Evolutionary conservation across 345 rosid genomes (phyloP).

Genomic region (Brassica napus): DNA sequence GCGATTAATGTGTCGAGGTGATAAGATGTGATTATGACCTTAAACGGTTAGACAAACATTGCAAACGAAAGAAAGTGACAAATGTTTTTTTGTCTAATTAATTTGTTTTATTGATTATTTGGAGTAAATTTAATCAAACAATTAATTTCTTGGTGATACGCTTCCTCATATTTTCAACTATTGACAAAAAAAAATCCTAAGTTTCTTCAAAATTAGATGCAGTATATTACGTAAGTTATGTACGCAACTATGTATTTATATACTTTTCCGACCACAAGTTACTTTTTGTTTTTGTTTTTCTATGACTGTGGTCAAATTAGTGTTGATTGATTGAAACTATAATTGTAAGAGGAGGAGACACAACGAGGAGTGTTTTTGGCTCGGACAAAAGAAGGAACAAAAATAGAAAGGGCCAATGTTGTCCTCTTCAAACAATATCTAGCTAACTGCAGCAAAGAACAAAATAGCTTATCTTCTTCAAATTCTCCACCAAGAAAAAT

Average conservation of each 20-base stretch:
- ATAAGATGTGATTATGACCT: slow-evolving; percentile 11
- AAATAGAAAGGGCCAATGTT: slow-evolving; percentile 42
- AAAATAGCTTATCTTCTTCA: slow-evolving; percentile 28
- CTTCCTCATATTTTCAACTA: slow-evolving; percentile 6
- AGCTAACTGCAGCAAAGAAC: slow-evolving; percentile 29
- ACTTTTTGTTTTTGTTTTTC: neutral
- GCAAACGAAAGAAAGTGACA: slow-evolving; percentile 26
- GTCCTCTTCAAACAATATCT: slow-evolving; percentile 35
- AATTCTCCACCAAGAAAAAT: slow-evolving; percentile 19
- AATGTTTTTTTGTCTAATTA: slow-evolving; percentile 4
- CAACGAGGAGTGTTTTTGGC: slow-evolving; percentile 33
- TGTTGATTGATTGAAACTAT: slow-evolving; percentile 32
- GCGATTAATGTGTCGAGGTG: neutral
- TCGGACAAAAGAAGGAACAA: slow-evolving; percentile 40
- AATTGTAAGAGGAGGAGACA: slow-evolving; percentile 35
- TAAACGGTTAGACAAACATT: slow-evolving; percentile 8
- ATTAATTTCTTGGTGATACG: neutral
- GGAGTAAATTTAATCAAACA: slow-evolving; percentile 15
- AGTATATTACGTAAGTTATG: neutral
- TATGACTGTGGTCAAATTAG: slow-evolving; percentile 20
- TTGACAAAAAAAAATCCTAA: neutral
- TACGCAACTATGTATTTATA: neutral
- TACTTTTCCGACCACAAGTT: neutral
- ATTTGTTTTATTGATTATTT: slow-evolving; percentile 14
- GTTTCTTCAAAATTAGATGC: neutral